These are phyloP conservation scores for Tulasnella sp. DNA, from an alignment of 768 basidiomycete species.

Conservation along the genomic window DNA sequence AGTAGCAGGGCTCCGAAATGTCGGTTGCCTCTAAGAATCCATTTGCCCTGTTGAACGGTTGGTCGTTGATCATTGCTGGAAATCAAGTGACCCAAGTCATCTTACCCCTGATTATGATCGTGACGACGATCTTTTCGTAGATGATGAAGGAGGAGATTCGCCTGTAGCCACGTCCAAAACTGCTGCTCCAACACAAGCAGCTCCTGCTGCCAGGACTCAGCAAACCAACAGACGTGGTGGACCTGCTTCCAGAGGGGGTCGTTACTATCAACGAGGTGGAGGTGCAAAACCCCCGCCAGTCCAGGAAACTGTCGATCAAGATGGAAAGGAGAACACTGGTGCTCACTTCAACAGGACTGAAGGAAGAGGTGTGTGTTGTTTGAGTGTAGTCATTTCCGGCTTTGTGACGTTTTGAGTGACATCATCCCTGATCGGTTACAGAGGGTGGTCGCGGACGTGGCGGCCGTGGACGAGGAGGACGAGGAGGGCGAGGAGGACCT, in stretches of 20 bases:
- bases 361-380: slow-evolving; percentile 14
- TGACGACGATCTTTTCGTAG: background rate
- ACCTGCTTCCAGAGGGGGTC: slow-evolving; percentile 50
- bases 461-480: slow-evolving; percentile 27
- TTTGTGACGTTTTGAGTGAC: background rate
- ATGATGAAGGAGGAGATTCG: slow-evolving; percentile 20
- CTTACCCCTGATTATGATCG: background rate
- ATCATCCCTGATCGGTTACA: slow-evolving; percentile 28
- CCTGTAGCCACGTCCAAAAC: slow-evolving; percentile 26
- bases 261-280: slow-evolving; percentile 56
- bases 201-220: slow-evolving; percentile 1
- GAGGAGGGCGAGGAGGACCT: slow-evolving; percentile 30
- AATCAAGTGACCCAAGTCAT: background rate
- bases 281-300: slow-evolving; percentile 27
- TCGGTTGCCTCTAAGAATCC: slow-evolving; percentile 15
- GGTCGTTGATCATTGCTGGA: background rate
- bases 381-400: slow-evolving; percentile 18
- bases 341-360: slow-evolving; percentile 22
- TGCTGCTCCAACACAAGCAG: background rate
- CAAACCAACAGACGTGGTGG: slow-evolving; percentile 39
- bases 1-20: slow-evolving; percentile 5
- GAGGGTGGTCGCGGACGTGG: slow-evolving; percentile 33
- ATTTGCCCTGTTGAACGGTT: slow-evolving; percentile 10
- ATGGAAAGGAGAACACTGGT: slow-evolving; percentile 11
- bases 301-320: slow-evolving; percentile 30